phyloP scores from a whole-genome alignment of 768 basidiomycete genomes.

The Pleurotus tuber-regium region DNA sequence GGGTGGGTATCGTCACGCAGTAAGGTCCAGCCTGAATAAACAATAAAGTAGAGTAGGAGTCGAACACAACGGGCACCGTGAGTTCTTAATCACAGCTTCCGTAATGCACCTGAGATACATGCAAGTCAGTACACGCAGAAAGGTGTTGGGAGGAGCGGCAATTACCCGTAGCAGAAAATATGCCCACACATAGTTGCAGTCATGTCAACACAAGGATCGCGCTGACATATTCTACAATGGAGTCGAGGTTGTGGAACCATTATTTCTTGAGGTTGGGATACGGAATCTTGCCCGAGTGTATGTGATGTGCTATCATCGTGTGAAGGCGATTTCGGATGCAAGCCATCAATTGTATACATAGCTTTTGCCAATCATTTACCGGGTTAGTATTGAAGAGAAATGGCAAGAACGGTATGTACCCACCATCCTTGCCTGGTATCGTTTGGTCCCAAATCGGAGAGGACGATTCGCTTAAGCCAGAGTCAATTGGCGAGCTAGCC shows the following conservation, averaged over 20 bases:
- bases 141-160: slow-evolving; percentile 7
- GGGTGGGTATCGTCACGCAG: no score
- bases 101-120: slow-evolving; percentile 47
- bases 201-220: slow-evolving; percentile 47
- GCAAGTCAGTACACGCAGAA: slow-evolving; percentile 5
- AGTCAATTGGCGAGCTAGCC: not conserved
- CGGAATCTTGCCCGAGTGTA: not conserved
- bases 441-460: not conserved
- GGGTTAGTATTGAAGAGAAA: no score
- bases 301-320: no score
- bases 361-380: no score
- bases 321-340: no score
- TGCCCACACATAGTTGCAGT: slow-evolving; percentile 65
- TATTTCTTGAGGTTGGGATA: not conserved
- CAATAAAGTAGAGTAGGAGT: slow-evolving; percentile 52
- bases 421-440: not conserved
- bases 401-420: no score
- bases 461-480: not conserved
- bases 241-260: slow-evolving; percentile 21
- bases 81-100: slow-evolving; percentile 40
- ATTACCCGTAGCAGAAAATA: slow-evolving; percentile 56
- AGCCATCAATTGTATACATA: no score
- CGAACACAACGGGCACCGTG: slow-evolving; percentile 51
- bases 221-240: slow-evolving; percentile 50
- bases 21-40: slow-evolving; percentile 50